Evolutionary conservation across 495 filamentous ascomycete species (phyloP), one percentile per base, ranked within the genome.

Genomic region (Parathielavia hyrcaniae): DNA sequence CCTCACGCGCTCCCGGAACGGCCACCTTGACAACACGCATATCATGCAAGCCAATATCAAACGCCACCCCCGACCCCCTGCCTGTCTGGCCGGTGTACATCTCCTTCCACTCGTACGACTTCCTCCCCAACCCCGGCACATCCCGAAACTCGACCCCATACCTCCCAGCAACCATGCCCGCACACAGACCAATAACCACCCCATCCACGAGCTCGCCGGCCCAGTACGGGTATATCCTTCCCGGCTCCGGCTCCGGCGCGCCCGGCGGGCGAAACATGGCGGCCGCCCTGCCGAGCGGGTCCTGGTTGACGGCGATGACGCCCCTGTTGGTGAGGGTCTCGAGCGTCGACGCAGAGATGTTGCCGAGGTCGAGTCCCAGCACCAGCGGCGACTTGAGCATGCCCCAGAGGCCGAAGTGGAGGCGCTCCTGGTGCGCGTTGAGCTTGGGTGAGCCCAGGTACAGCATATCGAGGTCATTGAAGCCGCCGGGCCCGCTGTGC

Each of bases 171-270:
- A 48, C 51, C 1, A 68, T 61, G 46, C 76, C 69, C n/a, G 76
- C 73, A 53, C 81, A 83, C 4, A 84, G 59, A 65, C 82, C 76
- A 40, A 84, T 57, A 1, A 85, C 79, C 55, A 86, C 63, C 4
- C 75, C 80, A 35, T 75, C 75, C 1, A 71, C 60, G 30, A 65
- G 54, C 39, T 49, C 57, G 2, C 63, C 63, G 0, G 61, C 61
- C 64, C 64, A 66, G 49, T 66, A 66, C 4, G 64, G 64, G 30
- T 74, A 66, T 1, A 71, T 78, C 40, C 72, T 66, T 0, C 85
- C 85, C 0, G 73, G 75, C 75, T 81, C 86, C 62, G 80, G 87
- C 61, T 83, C 83, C 0, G 84, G 82, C 4, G 83, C 83, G 49
- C 79, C 75, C 0, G 66, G 73, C 0, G 77, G 68, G 46, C 84